Percentiles rank a stretch among this genome's conserved stretches.
These are phyloP conservation scores for Talaromyces pinophilus DNA, from an alignment of 2,329 filamentous ascomycete genomes.

Conservation along the genomic window DNA sequence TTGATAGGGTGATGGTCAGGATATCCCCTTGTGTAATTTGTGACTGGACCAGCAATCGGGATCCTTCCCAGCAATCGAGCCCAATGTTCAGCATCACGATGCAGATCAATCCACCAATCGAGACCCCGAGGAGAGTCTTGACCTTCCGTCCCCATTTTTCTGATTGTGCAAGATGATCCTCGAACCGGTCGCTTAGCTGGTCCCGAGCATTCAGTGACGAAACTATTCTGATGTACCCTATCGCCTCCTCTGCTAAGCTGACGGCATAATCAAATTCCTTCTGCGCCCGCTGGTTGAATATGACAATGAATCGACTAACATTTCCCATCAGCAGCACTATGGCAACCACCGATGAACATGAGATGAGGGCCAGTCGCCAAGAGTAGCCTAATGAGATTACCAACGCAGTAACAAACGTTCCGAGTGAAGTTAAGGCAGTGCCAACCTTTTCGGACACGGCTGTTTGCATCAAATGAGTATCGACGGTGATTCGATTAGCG, in stretches of 20 bases:
- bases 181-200: conserved; percentile 34
- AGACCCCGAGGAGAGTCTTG: conserved; percentile 66
- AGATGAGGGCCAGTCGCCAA: conserved; percentile 38
- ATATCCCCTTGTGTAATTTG: conserved; percentile 25
- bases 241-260: conserved; percentile 69
- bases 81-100: conserved; percentile 85
- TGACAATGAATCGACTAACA: conserved; percentile 10
- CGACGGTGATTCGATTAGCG: conserved; percentile 49
- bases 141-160: background rate
- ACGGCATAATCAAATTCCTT: conserved; percentile 49
- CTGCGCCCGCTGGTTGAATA: conserved; percentile 55
- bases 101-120: conserved; percentile 82
- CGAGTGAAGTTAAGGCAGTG: conserved; percentile 19
- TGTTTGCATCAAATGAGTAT: conserved; percentile 51
- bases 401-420: conserved; percentile 48
- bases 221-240: conserved; percentile 73
- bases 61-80: conserved; percentile 85
- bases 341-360: conserved; percentile 6
- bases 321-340: conserved; percentile 9
- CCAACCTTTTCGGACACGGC: conserved; percentile 28
- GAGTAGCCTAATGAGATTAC: conserved; percentile 52
- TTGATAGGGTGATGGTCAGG: conserved; percentile 30
- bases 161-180: background rate
- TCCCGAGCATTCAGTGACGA: conserved; percentile 69
- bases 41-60: conserved; percentile 45